Evolutionary conservation across 1,284 basidiomycete genomes (phyloP), one percentile per base, ranked within the genome.

Genomic region (Trametes pubescens): DNA sequence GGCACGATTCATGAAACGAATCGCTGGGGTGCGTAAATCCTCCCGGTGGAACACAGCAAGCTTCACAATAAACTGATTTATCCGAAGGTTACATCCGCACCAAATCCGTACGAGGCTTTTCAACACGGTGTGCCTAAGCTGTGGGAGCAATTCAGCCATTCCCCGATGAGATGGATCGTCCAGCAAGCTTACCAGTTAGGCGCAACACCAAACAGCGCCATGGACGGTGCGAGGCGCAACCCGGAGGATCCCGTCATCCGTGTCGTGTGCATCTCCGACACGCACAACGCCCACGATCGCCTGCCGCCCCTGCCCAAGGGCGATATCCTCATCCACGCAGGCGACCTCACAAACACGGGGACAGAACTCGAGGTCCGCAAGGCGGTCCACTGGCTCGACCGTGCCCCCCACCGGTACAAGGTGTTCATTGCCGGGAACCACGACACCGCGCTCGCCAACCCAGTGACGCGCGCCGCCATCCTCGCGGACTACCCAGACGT

Each of bases 321-420:
- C 51, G 81, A 83, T 66, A 74, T 83, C 47, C 75, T 83, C 44
- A 77, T 83, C 57, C 81, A 82, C 52, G 74, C 81, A 4, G 81
- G 81, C 9, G 79, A 82, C 61, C 74, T 81, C 47, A 75, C 75
- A 8, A 51, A 69, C 9, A 74, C 72, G 2, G 80, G 80, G 0
- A 76, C 75, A 4, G 59, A 59, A 35, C 11, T 65, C 21, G 78
- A 83, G 61, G 69, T 80, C 21, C 64, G 69, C 24, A 55, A 64
- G 8, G 76, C 71, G n/a, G 71, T 81, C 32, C 47, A 34, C 11
- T 76, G 74, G 73, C 63, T 79, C 40, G 61, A 63, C 58, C 59
- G 67, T 34, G 75, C 74, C 29, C 76, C 79, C 11, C 79, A 81
- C 65, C 66, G 68, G 1, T 68, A 77, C 70, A 81, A 80, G 61